Conservation (phyloP, 2,329 filamentous ascomycete species). For the Pseudogymnoascus sp. region DNA sequence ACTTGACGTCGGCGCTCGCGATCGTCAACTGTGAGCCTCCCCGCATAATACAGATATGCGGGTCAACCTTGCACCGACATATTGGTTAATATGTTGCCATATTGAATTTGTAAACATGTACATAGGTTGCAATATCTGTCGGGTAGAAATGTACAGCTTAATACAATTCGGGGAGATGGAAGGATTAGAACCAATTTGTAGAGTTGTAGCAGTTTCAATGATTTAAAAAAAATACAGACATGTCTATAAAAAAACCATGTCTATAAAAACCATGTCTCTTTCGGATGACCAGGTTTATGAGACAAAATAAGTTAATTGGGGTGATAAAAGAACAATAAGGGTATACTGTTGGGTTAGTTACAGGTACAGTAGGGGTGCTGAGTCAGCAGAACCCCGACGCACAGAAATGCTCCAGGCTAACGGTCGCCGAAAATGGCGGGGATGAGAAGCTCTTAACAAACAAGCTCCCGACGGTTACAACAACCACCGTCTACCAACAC, state of each 20-base stretch:
- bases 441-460: conserved; percentile 7
- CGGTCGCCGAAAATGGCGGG: conserved; percentile 7
- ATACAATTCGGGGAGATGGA: neutral
- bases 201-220: neutral
- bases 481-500: conserved; percentile 13
- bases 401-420: conserved; percentile 6
- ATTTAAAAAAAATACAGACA: neutral
- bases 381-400: neutral
- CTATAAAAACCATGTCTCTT: neutral
- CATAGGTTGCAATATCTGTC: conserved; percentile 5
- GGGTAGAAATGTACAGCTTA: neutral
- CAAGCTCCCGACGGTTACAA: conserved; percentile 7
- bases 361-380: conserved; percentile 1
- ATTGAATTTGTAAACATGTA: neutral
- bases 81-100: neutral
- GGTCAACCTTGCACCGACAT: neutral
- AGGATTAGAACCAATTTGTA: neutral
- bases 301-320: neutral
- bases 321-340: neutral
- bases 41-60: neutral
- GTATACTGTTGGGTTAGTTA: neutral
- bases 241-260: neutral
- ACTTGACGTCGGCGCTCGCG: neutral
- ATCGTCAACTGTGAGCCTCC: neutral
- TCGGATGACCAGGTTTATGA: neutral